Base-by-base conservation (phyloP, 2,329 filamentous ascomycete species). In the Colletotrichum tamarilloi region DNA sequence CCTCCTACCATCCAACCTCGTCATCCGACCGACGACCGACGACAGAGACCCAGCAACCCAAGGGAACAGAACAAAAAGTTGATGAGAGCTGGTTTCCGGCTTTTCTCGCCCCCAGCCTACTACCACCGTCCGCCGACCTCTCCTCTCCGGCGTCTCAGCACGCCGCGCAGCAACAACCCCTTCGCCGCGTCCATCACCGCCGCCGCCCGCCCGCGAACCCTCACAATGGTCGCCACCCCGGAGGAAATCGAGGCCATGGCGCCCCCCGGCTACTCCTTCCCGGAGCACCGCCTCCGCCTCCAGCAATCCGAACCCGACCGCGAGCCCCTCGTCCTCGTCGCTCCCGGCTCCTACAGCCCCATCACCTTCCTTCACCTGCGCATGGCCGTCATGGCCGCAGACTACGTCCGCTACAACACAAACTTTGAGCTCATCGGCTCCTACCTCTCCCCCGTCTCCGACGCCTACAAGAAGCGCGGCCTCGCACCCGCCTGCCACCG, bases 331-430 rank as follows among this genome's bases (percentile, higher is more conserved):
- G 90, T 93, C 8, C 87, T 93, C 67, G 91, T 93, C 65, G 92
- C 92, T 60, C 94, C 92, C 78, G 92, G 90, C 63, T 90, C 88
- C 78, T 95, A 95, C 84, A 94, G 92, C 0, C 93, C 93, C 22
- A 90, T 93, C 62, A 94, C 92, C 7, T 93, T 93, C 79, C 87
- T 95, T 32, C 94, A 96, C 80, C 85, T 97, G 75, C 92, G 94
- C 80, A 96, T 97, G 93, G 96, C 97, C 80, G 93, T 95, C 79
- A 95, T 97, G 91, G 94, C 93, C 1, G 90, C 91, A 77, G 94
- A 97, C 83, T 95, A 93, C 82, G 92, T 92, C 77, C 91, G 92
- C 76, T 92, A 93, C 81, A 92, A 91, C 80, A 77, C 75, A 28
- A 86, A 93, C 66, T 98, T 93, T 80, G 95, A 98, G 81, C 91